Percentiles rank a stretch among this genome's conserved stretches.
Evolutionary conservation across 1,139 yeast genomes (phyloP).

Genomic region (Suhomyces panamericanus): DNA sequence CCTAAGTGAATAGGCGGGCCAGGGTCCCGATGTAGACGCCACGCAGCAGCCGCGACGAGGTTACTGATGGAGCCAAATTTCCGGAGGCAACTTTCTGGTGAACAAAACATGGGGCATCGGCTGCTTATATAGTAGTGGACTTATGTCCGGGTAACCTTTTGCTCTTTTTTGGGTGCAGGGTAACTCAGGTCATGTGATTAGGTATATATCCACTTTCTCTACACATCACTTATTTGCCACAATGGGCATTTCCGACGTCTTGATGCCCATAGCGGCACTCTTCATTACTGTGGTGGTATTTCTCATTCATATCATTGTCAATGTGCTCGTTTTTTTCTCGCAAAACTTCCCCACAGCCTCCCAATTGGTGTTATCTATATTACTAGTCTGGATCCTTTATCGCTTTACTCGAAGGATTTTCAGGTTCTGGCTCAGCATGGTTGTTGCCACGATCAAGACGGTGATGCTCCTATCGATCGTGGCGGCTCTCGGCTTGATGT

Average conservation of each 20-base stretch:
- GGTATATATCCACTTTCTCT: not conserved
- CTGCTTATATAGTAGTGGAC: constrained; percentile 8
- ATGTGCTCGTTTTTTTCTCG: constrained; percentile 19
- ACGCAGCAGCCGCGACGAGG: constrained; percentile 1
- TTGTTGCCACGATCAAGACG: constrained; percentile 25
- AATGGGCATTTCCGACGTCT: constrained; percentile 10
- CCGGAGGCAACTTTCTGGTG: constrained; percentile 46
- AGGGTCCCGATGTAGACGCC: constrained; percentile 7
- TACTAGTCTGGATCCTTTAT: constrained; percentile 27
- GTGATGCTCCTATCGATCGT: constrained; percentile 14
- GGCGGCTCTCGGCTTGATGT: constrained; percentile 14
- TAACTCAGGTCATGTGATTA: not conserved
- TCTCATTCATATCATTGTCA: constrained; percentile 17
- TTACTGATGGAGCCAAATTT: constrained; percentile 30
- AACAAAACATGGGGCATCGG: constrained; percentile 14
- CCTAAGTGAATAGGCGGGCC: constrained; percentile 57
- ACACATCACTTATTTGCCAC: too few relatives aligned
- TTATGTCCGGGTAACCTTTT: constrained; percentile 15
- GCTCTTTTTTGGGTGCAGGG: not conserved
- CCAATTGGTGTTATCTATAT: constrained; percentile 18
- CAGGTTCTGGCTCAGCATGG: constrained; percentile 29
- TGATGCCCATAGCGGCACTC: constrained; percentile 11
- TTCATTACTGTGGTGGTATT: constrained; percentile 18
- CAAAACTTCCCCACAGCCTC: constrained; percentile 30
- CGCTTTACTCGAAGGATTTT: constrained; percentile 22